phyloP scores from a whole-genome alignment of 2,329 filamentous ascomycete genomes.

The Pseudogymnoascus pannorum region DNA sequence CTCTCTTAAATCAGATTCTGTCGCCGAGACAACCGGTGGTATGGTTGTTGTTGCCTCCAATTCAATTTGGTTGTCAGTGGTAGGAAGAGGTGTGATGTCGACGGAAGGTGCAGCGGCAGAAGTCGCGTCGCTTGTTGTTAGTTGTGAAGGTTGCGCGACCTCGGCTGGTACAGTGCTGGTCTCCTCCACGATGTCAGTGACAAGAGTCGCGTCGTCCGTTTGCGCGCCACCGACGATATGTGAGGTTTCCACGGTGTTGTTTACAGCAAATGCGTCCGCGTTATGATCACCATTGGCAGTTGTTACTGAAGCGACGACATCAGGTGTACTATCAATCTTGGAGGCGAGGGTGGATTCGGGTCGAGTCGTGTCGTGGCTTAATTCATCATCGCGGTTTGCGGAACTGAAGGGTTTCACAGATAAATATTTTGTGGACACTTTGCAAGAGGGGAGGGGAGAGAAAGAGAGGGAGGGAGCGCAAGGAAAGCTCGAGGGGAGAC shows the following conservation, averaged over 20 bases:
- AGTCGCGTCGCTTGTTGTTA: neutral
- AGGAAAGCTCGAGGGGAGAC: conserved; percentile 33
- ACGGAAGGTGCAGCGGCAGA: neutral
- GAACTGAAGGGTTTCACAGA: conserved; percentile 27
- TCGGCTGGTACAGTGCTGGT: conserved; percentile 16
- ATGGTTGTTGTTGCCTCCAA: conserved; percentile 20
- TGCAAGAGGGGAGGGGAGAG: conserved; percentile 22
- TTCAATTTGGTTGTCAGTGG: neutral
- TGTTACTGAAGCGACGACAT: conserved; percentile 6
- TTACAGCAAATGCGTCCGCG: conserved; percentile 13
- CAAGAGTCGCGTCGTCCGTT: neutral
- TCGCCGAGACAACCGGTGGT: conserved; percentile 26
- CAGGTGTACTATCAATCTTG: conserved; percentile 1
- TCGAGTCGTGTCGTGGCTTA: conserved; percentile 19
- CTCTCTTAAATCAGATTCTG: conserved; percentile 27
- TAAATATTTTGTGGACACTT: conserved; percentile 27
- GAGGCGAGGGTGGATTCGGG: conserved; percentile 18
- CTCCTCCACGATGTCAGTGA: neutral
- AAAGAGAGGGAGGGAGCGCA: conserved; percentile 20
- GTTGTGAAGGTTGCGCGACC: neutral
- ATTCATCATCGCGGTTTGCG: conserved; percentile 27
- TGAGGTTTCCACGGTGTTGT: neutral
- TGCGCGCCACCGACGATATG: neutral
- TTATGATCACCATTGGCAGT: conserved; percentile 22
- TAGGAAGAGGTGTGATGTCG: neutral